These are phyloP conservation scores for Crithidia acanthocephali DNA, from an alignment of 208 protist genomes.

Conservation along the genomic window DNA sequence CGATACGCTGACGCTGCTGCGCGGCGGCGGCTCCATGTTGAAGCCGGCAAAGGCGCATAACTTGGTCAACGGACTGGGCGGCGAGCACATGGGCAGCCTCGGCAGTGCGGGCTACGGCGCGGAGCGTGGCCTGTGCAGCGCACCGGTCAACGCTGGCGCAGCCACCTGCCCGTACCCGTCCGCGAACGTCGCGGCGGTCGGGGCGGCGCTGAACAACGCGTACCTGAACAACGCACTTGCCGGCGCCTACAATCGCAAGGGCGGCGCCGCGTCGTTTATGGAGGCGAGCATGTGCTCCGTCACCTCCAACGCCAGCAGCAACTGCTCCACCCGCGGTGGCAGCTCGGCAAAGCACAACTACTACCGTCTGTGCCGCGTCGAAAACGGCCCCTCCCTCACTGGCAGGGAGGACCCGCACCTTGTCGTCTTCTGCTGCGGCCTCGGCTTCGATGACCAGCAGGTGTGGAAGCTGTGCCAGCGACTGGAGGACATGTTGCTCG, in stretches of 20 bases:
- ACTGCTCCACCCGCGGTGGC: conserved; percentile 9
- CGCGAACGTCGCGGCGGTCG: not conserved
- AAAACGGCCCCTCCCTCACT: conserved; percentile 34
- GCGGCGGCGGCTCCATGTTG: conserved; percentile 1
- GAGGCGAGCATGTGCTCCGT: conserved; percentile 17
- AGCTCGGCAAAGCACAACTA: conserved; percentile 36
- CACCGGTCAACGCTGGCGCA: not conserved
- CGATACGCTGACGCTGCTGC: conserved; percentile 22
- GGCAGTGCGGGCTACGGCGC: not conserved
- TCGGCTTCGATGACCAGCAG: conserved; percentile 54
- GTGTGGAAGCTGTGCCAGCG: conserved; percentile 48
- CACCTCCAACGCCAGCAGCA: conserved; percentile 27
- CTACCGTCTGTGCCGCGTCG: conserved; percentile 42
- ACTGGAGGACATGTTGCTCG: conserved; percentile 56
- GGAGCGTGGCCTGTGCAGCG: not conserved
- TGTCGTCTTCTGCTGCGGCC: conserved; percentile 62
- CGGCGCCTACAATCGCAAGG: not conserved
- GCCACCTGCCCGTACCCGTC: conserved; percentile 7
- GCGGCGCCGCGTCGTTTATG: conserved; percentile 1
- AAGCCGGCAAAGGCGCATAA: conserved; percentile 3
- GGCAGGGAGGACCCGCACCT: conserved; percentile 47
- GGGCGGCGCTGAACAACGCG: conserved; percentile 14
- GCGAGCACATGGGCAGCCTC: conserved; percentile 9
- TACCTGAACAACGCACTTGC: not conserved
- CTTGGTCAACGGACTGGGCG: not conserved